Percentiles rank a stretch among this genome's conserved stretches.
phyloP scores from a whole-genome alignment of 768 basidiomycete species.

The Mycena indigotica region DNA sequence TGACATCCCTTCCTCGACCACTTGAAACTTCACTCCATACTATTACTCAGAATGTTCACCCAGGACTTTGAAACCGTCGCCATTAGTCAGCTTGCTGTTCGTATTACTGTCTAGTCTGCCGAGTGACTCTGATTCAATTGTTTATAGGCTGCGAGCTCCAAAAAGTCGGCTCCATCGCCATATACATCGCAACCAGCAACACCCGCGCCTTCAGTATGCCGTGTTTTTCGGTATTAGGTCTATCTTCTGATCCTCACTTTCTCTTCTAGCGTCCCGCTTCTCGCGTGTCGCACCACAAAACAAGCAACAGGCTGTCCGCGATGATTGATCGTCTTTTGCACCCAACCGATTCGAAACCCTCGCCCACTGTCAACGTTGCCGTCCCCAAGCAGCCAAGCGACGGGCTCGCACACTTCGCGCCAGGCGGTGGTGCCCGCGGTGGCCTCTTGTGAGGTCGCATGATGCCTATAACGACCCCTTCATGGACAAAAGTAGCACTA shows the following conservation, averaged over 20 bases:
- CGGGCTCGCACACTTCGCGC: slow-evolving; percentile 1
- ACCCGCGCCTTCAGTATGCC: not conserved
- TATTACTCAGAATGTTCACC: not conserved
- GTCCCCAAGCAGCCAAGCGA: slow-evolving; percentile 5
- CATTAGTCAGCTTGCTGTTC: not conserved
- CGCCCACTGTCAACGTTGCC: not conserved
- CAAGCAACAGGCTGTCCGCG: not conserved
- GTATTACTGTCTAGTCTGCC: not conserved
- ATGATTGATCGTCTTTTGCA: not conserved
- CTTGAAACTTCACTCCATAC: not conserved
- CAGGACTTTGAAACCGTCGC: not conserved
- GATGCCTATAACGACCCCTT: not conserved
- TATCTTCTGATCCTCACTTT: not conserved
- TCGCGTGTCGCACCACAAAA: not conserved
- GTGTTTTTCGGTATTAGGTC: not conserved
- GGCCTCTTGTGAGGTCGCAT: slow-evolving; percentile 2
- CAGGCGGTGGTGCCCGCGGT: slow-evolving; percentile 2
- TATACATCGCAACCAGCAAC: not conserved
- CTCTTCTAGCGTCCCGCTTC: not conserved
- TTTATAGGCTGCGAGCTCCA: not conserved
- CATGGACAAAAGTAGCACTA: not conserved
- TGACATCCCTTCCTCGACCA: not conserved
- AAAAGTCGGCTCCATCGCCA: not conserved
- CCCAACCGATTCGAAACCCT: not conserved
- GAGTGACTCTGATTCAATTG: not conserved